phyloP scores from a whole-genome alignment of 257 asterid genomes.

The Petunia secreta region DNA sequence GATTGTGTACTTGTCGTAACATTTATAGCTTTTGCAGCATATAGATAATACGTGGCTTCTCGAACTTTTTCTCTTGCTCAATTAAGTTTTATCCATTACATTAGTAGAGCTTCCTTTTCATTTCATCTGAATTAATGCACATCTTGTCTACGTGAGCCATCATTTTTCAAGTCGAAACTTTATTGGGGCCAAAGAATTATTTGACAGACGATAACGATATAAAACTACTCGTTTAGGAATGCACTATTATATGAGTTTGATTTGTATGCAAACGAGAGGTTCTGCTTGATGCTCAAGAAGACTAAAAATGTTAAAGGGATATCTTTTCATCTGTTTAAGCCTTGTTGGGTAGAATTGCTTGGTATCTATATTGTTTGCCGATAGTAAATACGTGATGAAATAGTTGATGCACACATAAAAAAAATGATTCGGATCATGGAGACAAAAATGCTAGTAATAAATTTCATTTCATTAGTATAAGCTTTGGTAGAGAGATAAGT shows the following conservation, averaged over 20 bases:
- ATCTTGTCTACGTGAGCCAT: neutral
- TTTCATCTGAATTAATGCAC: neutral
- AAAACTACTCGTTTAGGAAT: neutral
- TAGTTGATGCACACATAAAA: neutral
- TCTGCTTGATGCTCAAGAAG: no score
- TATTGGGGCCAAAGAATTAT: neutral
- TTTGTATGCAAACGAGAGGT: no score
- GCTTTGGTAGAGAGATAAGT: no score
- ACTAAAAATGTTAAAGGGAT: no score
- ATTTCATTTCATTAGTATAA: no score
- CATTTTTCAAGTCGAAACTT: neutral
- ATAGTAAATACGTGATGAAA: neutral
- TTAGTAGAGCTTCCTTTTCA: neutral
- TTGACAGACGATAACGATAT: neutral
- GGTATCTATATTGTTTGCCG: neutral
- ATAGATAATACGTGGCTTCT: slow-evolving; percentile 1
- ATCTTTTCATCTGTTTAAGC: neutral
- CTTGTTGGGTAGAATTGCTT: neutral
- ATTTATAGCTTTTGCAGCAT: neutral
- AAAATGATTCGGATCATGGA: no score
- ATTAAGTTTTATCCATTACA: neutral
- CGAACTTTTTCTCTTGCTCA: neutral
- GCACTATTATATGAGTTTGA: neutral
- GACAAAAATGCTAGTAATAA: no score
- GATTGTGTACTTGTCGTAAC: neutral